phyloP scores from a whole-genome alignment of 1,139 yeast genomes.

The Candida tetrigidarum region DNA sequence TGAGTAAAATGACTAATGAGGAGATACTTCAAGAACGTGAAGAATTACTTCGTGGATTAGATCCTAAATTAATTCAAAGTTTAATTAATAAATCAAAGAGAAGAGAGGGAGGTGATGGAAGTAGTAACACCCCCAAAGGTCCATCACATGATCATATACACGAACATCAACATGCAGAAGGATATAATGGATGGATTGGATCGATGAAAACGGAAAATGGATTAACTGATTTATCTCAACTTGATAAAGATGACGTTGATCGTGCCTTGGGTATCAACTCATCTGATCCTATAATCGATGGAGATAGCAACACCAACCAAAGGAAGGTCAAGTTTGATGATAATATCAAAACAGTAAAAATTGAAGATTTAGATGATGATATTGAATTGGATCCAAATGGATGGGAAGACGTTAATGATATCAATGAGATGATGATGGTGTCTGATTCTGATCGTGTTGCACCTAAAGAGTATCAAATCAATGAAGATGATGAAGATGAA shows the following conservation, averaged over 20 bases:
- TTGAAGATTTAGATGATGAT: constrained; percentile 37
- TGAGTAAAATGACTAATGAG: constrained; percentile 65
- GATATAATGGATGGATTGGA: constrained; percentile 78
- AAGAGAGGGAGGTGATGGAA: too few species aligned
- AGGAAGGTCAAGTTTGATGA: constrained; percentile 21
- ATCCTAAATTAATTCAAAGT: constrained; percentile 69
- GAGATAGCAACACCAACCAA: too few species aligned
- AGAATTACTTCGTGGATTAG: constrained; percentile 67
- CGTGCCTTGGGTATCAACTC: constrained; percentile 38
- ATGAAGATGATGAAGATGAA: constrained; percentile 43
- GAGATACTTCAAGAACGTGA: constrained; percentile 69
- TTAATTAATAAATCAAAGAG: constrained; percentile 48
- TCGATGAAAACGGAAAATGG: constrained; percentile 51
- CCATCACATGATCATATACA: constrained; percentile 36
- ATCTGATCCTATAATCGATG: too few species aligned
- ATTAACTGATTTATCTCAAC: constrained; percentile 33
- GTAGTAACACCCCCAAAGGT: too few species aligned
- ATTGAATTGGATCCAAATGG: constrained; percentile 41
- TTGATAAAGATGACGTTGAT: constrained; percentile 44
- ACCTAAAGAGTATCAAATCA: constrained; percentile 49
- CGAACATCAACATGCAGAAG: constrained; percentile 54
- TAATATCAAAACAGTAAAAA: constrained; percentile 44
- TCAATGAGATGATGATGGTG: constrained; percentile 33
- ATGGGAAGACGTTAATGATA: constrained; percentile 45
- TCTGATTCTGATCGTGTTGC: constrained; percentile 35